Evolutionary conservation across 768 basidiomycete genomes (phyloP), one percentile per base, ranked within the genome.

Genomic region (Galerina marginata): DNA sequence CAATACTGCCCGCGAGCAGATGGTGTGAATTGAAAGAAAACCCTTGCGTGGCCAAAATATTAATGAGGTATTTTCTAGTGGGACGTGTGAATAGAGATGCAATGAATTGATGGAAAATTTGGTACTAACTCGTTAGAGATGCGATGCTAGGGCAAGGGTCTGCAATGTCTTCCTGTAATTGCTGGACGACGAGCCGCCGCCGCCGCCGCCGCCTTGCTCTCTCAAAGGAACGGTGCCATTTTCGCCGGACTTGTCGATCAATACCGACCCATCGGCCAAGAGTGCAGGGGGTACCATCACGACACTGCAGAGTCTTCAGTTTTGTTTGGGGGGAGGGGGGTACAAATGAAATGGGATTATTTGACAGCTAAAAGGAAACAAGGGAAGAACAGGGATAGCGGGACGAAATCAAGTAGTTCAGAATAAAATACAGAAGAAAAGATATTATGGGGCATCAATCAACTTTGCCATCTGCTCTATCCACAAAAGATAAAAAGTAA

Each of bases 51-150:
- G 49, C 29, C 20, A 52, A 59, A 15, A 20, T 20, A 20, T 20
- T 20, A 20, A 20, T n/a, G 29, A 20, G n/a, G 16, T 12, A 46
- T 26, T 56, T 52, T 33, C 56, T 36, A 14, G 44, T 10, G 29
- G 44, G 26, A 33, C 58, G 58, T 59, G 58, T 54, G 58, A 59
- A 59, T 20, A 12, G 25, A 46, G 37, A 51, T 36, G 38, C 36
- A 54, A 15, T 54, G 52, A 54, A 48, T 54, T 59, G 58, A 54
- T 59, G 45, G 10, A 54, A 54, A 16, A 38, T 43, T 25, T 42
- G 37, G 29, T 33, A 33, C 50, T 16, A 51, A 51, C 20, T 38
- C 37, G 20, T 48, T 59, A 25, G 42, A 43, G 42, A 58, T n/a
- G 20, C 12, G 7, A 40, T 44, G 44, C 33, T 23, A 36, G 50